phyloP scores from a whole-genome alignment of 352 stramenopile genomes.

The Pythium chondricola region DNA sequence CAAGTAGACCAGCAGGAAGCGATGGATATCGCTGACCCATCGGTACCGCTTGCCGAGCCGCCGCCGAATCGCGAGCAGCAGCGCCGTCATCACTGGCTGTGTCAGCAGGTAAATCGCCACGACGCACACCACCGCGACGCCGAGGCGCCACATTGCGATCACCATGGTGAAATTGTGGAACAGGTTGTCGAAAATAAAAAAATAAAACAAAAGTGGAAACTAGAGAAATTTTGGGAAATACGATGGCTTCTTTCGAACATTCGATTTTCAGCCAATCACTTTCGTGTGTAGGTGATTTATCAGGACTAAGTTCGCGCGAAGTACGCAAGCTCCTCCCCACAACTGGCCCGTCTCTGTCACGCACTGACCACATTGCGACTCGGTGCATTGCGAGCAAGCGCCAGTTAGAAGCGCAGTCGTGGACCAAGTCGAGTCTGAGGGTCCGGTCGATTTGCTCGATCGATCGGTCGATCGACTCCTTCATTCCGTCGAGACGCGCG shows the following conservation, averaged over 20 bases:
- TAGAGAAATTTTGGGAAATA: slow-evolving; percentile 2
- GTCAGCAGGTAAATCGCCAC: slow-evolving; percentile 50
- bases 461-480: too few relatives aligned
- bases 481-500: too few relatives aligned
- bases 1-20: slow-evolving; percentile 68
- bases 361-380: slow-evolving; percentile 20
- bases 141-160: slow-evolving; percentile 50
- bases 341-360: not conserved
- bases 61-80: slow-evolving; percentile 42
- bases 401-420: too few relatives aligned
- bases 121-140: slow-evolving; percentile 33
- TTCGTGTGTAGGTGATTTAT: too few relatives aligned
- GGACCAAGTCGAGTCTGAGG: too few relatives aligned
- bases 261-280: not conserved
- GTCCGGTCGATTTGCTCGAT: too few relatives aligned
- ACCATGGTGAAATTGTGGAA: slow-evolving; percentile 9
- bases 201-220: too few relatives aligned
- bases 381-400: not conserved
- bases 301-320: too few relatives aligned
- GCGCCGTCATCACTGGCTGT: slow-evolving; percentile 35
- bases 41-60: slow-evolving; percentile 60
- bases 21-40: slow-evolving; percentile 77
- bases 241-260: not conserved
- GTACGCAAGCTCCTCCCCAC: too few relatives aligned
- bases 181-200: not conserved